phyloP scores from a whole-genome alignment of 2,329 filamentous ascomycete genomes.

The Claviceps lovelessii region DNA sequence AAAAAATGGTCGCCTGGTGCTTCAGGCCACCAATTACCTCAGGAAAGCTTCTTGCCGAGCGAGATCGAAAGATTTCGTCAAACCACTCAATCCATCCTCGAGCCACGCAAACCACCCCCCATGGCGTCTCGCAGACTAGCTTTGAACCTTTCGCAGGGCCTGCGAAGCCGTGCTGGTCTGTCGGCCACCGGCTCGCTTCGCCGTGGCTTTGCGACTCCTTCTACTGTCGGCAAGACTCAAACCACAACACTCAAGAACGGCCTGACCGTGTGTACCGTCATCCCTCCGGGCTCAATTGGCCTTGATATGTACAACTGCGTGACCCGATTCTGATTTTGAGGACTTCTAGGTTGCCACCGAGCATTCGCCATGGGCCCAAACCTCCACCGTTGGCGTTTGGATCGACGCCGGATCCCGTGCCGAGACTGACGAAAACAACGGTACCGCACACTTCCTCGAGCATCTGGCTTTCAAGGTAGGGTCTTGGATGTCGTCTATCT shows the following conservation, averaged over 20 bases:
- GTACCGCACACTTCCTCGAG: slow-evolving; percentile 98
- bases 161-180: slow-evolving; percentile 77
- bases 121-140: slow-evolving; percentile 98
- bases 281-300: slow-evolving; percentile 23
- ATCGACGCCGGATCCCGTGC: slow-evolving; percentile 97
- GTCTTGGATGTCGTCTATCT: background rate
- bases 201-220: slow-evolving; percentile 82
- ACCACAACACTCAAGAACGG: slow-evolving; percentile 95
- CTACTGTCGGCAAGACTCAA: slow-evolving; percentile 71
- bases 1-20: slow-evolving; percentile 17
- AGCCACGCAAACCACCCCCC: slow-evolving; percentile 35
- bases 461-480: slow-evolving; percentile 98
- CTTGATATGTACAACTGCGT: slow-evolving; percentile 8
- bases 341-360: slow-evolving; percentile 75
- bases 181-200: slow-evolving; percentile 62
- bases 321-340: slow-evolving; percentile 14
- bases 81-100: slow-evolving; percentile 40
- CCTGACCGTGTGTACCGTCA: slow-evolving; percentile 58
- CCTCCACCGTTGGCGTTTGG: slow-evolving; percentile 96
- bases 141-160: slow-evolving; percentile 79
- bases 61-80: slow-evolving; percentile 35
- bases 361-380: slow-evolving; percentile 96
- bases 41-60: slow-evolving; percentile 32
- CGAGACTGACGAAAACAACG: slow-evolving; percentile 97
- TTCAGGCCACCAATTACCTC: slow-evolving; percentile 30